phyloP scores from a whole-genome alignment of 2,329 filamentous ascomycete species.

The Ceratocystis smalleyi region DNA sequence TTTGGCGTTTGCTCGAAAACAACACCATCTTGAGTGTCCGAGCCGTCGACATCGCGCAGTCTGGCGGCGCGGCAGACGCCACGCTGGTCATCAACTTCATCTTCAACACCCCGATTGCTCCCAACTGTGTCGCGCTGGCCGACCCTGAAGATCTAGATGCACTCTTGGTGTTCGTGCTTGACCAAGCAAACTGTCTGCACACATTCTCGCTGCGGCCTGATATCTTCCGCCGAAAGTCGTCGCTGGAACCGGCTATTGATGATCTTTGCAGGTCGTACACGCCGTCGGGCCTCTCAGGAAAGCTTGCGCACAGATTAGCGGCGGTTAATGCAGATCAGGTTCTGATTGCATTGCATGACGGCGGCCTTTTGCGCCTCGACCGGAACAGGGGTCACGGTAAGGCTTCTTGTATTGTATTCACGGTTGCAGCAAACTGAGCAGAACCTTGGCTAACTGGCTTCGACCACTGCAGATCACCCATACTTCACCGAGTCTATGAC shows the following conservation, averaged over 20 bases:
- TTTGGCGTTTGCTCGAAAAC: slow-evolving; percentile 80
- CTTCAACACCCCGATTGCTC: slow-evolving; percentile 58
- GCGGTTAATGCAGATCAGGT: slow-evolving; percentile 59
- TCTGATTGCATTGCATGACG: slow-evolving; percentile 67
- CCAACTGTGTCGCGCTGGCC: slow-evolving; percentile 65
- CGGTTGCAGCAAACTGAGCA: neutral
- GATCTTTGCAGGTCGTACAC: slow-evolving; percentile 62
- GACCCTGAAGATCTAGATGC: slow-evolving; percentile 66
- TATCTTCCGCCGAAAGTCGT: slow-evolving; percentile 56
- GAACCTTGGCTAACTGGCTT: slow-evolving; percentile 18
- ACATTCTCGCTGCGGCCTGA: slow-evolving; percentile 71
- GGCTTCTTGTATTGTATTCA: slow-evolving; percentile 18
- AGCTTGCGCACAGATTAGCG: slow-evolving; percentile 64
- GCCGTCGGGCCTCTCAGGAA: slow-evolving; percentile 60
- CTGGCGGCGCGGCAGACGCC: slow-evolving; percentile 44
- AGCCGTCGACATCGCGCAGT: slow-evolving; percentile 55
- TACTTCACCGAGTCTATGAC: slow-evolving; percentile 58
- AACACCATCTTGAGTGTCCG: slow-evolving; percentile 68
- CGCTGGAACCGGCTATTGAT: slow-evolving; percentile 56
- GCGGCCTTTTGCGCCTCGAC: slow-evolving; percentile 56
- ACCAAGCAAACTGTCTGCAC: slow-evolving; percentile 63
- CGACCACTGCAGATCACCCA: slow-evolving; percentile 20
- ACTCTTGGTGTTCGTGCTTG: slow-evolving; percentile 65
- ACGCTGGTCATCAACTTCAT: slow-evolving; percentile 61
- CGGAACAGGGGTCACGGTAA: slow-evolving; percentile 36